A percentile compares a stretch with the other conserved stretches of the same genome.
Conservation (phyloP, 805 yeast species). For the Candida boleticola region DNA sequence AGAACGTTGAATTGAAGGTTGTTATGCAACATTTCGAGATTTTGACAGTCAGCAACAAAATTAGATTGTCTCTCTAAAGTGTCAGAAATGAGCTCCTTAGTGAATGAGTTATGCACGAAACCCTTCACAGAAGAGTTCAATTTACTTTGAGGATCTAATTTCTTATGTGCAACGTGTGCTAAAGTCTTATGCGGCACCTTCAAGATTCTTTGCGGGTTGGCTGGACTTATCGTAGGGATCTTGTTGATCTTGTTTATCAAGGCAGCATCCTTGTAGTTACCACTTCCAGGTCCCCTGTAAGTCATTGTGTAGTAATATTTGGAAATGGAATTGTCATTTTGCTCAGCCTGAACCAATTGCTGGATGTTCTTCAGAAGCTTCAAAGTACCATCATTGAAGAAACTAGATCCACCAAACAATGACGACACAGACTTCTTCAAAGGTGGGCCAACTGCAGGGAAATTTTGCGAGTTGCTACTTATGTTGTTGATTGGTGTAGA, state of each 20-base stretch:
- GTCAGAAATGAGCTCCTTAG: conserved; percentile 28
- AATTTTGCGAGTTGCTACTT: not conserved
- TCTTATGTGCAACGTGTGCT: conserved; percentile 15
- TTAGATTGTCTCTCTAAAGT: conserved; percentile 27
- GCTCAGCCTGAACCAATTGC: conserved; percentile 31
- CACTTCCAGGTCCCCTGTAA: conserved; percentile 45
- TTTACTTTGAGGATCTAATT: conserved; percentile 8
- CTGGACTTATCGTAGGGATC: conserved; percentile 21
- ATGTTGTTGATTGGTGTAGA: conserved; percentile 2
- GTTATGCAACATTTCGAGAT: conserved; percentile 44
- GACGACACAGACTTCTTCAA: conserved; percentile 16
- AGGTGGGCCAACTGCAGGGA: not conserved
- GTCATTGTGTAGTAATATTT: conserved; percentile 40
- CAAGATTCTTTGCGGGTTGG: conserved; percentile 5
- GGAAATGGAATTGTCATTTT: conserved; percentile 32
- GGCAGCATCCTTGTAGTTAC: conserved; percentile 45
- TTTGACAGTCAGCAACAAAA: conserved; percentile 33
- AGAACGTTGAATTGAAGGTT: conserved; percentile 39
- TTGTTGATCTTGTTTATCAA: conserved; percentile 38
- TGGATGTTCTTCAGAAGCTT: conserved; percentile 34
- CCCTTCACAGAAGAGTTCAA: conserved; percentile 34
- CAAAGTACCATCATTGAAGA: conserved; percentile 20
- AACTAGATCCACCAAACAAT: conserved; percentile 16
- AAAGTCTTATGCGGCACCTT: conserved; percentile 17
- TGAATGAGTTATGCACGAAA: conserved; percentile 32